A percentile compares a stretch with the other conserved stretches of the same genome.
These are phyloP conservation scores for Syncephalis plumigaleata DNA, from an alignment of 371 early-diverging fungal species.

Conservation along the genomic window DNA sequence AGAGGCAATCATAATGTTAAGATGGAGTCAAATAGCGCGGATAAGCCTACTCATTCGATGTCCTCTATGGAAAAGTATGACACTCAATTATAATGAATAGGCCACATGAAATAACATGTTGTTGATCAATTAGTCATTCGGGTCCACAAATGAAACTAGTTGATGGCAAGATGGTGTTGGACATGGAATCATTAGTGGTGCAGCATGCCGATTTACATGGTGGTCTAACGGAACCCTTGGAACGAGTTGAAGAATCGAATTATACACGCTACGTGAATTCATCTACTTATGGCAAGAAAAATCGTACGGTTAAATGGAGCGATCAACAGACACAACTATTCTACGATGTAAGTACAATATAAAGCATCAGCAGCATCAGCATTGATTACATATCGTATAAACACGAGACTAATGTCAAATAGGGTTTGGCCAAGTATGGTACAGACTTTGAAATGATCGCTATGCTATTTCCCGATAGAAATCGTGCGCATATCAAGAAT, in stretches of 20 bases:
- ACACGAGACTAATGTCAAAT: too few relatives aligned
- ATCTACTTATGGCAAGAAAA: slow-evolving; percentile 19
- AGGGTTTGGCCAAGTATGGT: slow-evolving; percentile 39
- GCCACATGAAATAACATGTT: too few relatives aligned
- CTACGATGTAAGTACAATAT: slow-evolving; percentile 22
- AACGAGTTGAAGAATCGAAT: slow-evolving; percentile 34
- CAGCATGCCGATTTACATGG: slow-evolving; percentile 5
- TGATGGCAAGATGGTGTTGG: slow-evolving; percentile 33
- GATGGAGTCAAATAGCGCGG: too few relatives aligned
- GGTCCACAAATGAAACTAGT: slow-evolving; percentile 30
- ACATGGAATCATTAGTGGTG: slow-evolving; percentile 23
- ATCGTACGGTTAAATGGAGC: slow-evolving; percentile 20
- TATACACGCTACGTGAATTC: slow-evolving; percentile 24
- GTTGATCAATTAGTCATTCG: slow-evolving; percentile 8
- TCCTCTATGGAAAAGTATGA: too few relatives aligned
- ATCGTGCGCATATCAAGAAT: slow-evolving; percentile 26
- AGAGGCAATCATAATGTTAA: too few relatives aligned
- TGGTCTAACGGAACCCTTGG: slow-evolving; percentile 9
- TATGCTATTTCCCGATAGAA: slow-evolving; percentile 24
- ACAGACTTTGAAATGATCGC: slow-evolving; percentile 39
- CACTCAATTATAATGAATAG: too few relatives aligned
- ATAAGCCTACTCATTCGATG: too few relatives aligned
- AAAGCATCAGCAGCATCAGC: too few relatives aligned
- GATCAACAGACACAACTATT: slow-evolving; percentile 26
- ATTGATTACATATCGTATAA: too few relatives aligned